Percentiles rank a stretch among this genome's conserved stretches.
phyloP scores from a whole-genome alignment of 306 rosid species.

The Prunus padus region DNA sequence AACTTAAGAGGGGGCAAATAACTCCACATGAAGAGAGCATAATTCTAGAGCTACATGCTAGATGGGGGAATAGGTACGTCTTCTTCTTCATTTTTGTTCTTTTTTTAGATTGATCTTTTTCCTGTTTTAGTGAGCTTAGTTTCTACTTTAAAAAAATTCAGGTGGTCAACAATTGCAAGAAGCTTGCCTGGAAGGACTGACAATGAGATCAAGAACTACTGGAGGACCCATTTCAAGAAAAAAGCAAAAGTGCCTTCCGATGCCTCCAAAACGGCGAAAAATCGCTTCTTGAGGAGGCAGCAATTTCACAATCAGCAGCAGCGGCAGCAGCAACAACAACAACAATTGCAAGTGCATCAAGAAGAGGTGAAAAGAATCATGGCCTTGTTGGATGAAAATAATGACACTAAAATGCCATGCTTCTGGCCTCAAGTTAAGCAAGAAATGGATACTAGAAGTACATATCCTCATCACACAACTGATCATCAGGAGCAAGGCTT shows the following conservation, averaged over 20 bases:
- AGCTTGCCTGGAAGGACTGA: constrained; percentile 96
- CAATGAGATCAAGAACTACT: constrained; percentile 86
- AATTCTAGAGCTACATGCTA: constrained; percentile 79
- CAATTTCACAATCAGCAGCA: constrained; percentile 59
- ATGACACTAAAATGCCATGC: constrained; percentile 31
- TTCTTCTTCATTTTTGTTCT: background rate
- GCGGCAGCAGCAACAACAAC: constrained; percentile 42
- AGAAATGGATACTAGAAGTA: constrained; percentile 23
- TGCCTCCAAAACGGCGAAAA: constrained; percentile 50
- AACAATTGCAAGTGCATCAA: constrained; percentile 40
- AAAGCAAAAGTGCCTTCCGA: constrained; percentile 50
- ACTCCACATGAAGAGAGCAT: constrained; percentile 92
- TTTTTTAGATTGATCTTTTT: too few species aligned
- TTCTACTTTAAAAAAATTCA: constrained; percentile 12
- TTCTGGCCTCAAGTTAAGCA: constrained; percentile 42
- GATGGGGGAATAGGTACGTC: constrained; percentile 91
- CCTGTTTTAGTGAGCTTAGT: background rate
- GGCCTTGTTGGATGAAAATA: constrained; percentile 58
- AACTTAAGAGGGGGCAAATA: constrained; percentile 87
- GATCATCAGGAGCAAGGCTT: constrained; percentile 44
- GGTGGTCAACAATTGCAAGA: constrained; percentile 97
- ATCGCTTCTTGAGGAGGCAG: constrained; percentile 57
- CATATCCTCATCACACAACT: constrained; percentile 22
- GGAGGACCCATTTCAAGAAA: constrained; percentile 95
- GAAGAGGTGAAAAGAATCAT: constrained; percentile 55